Evolutionary conservation across 257 asterid species (phyloP).

Genomic region (Ilex asprella): DNA sequence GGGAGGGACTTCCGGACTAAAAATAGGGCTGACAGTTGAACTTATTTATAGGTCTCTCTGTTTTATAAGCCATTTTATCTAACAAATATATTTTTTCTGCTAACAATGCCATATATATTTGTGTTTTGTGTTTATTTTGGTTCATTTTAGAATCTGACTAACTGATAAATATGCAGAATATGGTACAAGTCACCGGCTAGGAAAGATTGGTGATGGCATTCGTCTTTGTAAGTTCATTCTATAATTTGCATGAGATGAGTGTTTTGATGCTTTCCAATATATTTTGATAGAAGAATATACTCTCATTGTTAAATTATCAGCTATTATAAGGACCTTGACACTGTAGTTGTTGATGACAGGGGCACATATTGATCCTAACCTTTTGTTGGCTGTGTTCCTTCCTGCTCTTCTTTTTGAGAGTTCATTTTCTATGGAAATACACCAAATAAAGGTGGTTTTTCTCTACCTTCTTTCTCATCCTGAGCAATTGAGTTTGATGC

Average conservation of each 20-base stretch:
- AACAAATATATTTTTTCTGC: too few relatives aligned
- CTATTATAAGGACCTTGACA: slow-evolving; percentile 1
- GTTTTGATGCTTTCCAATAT: too few relatives aligned
- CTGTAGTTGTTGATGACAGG: slow-evolving; percentile 34
- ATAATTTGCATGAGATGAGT: neutral
- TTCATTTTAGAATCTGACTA: neutral
- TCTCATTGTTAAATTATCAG: neutral
- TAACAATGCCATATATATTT: too few relatives aligned
- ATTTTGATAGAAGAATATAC: neutral
- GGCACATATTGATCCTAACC: slow-evolving; percentile 91
- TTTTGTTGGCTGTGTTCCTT: slow-evolving; percentile 92
- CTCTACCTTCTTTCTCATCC: slow-evolving; percentile 1
- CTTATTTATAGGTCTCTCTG: too few relatives aligned
- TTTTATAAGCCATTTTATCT: too few relatives aligned
- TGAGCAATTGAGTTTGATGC: neutral
- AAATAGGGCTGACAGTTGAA: too few relatives aligned
- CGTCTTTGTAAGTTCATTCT: slow-evolving; percentile 27
- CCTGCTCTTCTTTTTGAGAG: slow-evolving; percentile 99
- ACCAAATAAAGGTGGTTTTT: slow-evolving; percentile 83
- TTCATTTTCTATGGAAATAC: slow-evolving; percentile 90
- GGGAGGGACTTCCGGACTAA: too few relatives aligned
- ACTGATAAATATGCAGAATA: slow-evolving; percentile 39
- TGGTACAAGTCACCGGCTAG: slow-evolving; percentile 69
- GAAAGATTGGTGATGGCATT: slow-evolving; percentile 84
- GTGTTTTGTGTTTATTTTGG: neutral